A percentile compares a stretch with the other conserved stretches of the same genome.
Evolutionary conservation across 2,329 filamentous ascomycete genomes (phyloP).

Genomic region (Ascosphaera aggregata): DNA sequence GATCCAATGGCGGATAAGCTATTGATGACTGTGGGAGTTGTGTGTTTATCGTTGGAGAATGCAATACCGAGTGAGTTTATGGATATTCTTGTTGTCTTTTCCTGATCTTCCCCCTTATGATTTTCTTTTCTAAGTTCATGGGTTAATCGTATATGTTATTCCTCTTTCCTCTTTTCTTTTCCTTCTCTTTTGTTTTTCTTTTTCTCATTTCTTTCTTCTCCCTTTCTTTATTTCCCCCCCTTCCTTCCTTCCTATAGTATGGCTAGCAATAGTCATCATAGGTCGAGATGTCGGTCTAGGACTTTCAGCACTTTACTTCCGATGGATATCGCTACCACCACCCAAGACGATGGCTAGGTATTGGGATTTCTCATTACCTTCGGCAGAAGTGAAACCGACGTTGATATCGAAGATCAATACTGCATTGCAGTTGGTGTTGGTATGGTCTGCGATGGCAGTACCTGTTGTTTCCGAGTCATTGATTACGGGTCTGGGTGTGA

Average conservation of each 20-base stretch:
- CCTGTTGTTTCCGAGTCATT: conserved; percentile 43
- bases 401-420: conserved; percentile 50
- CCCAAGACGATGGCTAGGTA: conserved; percentile 85
- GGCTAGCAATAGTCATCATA: conserved; percentile 74
- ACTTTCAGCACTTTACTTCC: conserved; percentile 77
- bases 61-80: conserved; percentile 48
- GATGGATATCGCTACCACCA: conserved; percentile 79
- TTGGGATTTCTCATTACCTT: conserved; percentile 84
- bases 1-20: conserved; percentile 95
- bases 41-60: conserved; percentile 64
- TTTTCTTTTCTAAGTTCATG: too few species aligned
- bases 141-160: too few species aligned
- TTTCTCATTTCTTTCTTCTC: conserved; percentile 4
- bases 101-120: too few species aligned
- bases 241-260: conserved; percentile 25
- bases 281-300: conserved; percentile 68
- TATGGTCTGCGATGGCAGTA: conserved; percentile 62
- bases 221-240: conserved; percentile 3
- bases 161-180: too few species aligned
- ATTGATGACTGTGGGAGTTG: conserved; percentile 81
- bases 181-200: too few species aligned
- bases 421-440: conserved; percentile 65
- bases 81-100: too few species aligned
- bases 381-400: conserved; percentile 22
- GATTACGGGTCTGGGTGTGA: conserved; percentile 27